These are phyloP conservation scores for Globisporangium perplexum DNA, from an alignment of 352 stramenopile genomes.

Conservation along the genomic window DNA sequence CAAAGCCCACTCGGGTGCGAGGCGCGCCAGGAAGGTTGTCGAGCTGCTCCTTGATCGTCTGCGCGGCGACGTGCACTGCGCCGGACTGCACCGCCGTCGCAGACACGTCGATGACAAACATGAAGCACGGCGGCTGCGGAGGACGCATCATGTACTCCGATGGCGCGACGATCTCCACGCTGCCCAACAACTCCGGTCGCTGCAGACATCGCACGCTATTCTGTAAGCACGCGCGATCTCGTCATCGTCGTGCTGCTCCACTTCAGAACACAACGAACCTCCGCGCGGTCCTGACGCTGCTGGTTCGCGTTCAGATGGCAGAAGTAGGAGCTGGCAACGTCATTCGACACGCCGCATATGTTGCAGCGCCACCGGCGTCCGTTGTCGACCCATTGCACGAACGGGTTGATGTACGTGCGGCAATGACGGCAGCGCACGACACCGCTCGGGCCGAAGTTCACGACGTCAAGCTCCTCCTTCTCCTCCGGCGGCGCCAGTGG, in stretches of 20 bases:
- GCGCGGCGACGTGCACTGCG: slow-evolving; percentile 56
- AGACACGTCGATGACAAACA: slow-evolving; percentile 90
- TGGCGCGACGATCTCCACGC: slow-evolving; percentile 81
- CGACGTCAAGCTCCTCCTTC: slow-evolving; percentile 68
- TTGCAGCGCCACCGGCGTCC: slow-evolving; percentile 86
- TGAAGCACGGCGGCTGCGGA: slow-evolving; percentile 80
- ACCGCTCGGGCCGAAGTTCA: slow-evolving; percentile 83
- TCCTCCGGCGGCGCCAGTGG: slow-evolving; percentile 66
- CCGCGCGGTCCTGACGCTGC: slow-evolving; percentile 89
- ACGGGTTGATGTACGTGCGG: slow-evolving; percentile 88
- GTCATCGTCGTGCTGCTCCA: slow-evolving; percentile 16
- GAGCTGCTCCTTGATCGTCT: slow-evolving; percentile 81
- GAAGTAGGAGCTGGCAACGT: slow-evolving; percentile 96
- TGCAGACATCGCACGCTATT: slow-evolving; percentile 6
- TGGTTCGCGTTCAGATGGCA: slow-evolving; percentile 95
- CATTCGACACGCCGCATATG: slow-evolving; percentile 84
- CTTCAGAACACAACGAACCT: slow-evolving; percentile 84
- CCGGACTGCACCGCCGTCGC: slow-evolving; percentile 64
- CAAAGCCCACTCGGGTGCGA: slow-evolving; percentile 77
- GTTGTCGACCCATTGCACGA: slow-evolving; percentile 88
- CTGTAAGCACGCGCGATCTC: slow-evolving; percentile 2
- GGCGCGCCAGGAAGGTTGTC: slow-evolving; percentile 69
- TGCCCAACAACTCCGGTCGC: slow-evolving; percentile 76
- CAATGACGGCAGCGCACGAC: slow-evolving; percentile 87
- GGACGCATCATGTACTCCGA: slow-evolving; percentile 90